Conservation (phyloP, 2,329 filamentous ascomycete genomes). For the Aspergillus pseudonomiae region DNA sequence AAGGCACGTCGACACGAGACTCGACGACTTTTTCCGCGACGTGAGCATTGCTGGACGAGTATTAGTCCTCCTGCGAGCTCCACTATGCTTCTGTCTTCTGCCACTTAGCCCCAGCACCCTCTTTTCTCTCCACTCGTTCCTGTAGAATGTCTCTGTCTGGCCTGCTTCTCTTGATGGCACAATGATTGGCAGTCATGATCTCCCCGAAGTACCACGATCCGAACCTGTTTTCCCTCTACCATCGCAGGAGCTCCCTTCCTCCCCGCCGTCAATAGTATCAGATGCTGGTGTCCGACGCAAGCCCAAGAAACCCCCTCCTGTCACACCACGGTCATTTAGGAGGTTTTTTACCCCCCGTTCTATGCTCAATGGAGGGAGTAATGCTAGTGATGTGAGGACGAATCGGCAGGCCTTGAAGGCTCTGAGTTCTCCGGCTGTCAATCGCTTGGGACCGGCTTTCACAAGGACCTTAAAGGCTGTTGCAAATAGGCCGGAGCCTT, state of each 20-base stretch:
- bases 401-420: conserved; percentile 49
- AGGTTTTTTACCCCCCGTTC: conserved; percentile 55
- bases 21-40: conserved; percentile 18
- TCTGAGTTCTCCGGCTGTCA: conserved; percentile 47
- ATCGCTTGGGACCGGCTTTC: conserved; percentile 47
- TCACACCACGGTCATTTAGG: conserved; percentile 55
- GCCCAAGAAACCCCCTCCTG: conserved; percentile 49
- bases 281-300: conserved; percentile 41
- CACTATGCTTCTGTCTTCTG: conserved; percentile 24
- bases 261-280: conserved; percentile 45
- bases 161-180: conserved; percentile 25
- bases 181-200: conserved; percentile 37
- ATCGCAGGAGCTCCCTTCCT: conserved; percentile 43
- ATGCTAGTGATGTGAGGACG: conserved; percentile 39
- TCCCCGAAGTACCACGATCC: conserved; percentile 38
- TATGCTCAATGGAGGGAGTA: conserved; percentile 38
- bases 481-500: conserved; percentile 31
- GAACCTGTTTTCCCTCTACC: conserved; percentile 38
- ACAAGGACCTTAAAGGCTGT: conserved; percentile 39
- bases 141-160: conserved; percentile 27
- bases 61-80: conserved; percentile 18
- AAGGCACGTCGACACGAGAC: conserved; percentile 29
- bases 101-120: conserved; percentile 12
- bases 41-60: conserved; percentile 13
- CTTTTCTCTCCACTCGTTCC: conserved; percentile 10